Evolutionary conservation across 345 rosid genomes (phyloP), one percentile per base, ranked within the genome.

Genomic region (Euphorbia pulcherrima): DNA sequence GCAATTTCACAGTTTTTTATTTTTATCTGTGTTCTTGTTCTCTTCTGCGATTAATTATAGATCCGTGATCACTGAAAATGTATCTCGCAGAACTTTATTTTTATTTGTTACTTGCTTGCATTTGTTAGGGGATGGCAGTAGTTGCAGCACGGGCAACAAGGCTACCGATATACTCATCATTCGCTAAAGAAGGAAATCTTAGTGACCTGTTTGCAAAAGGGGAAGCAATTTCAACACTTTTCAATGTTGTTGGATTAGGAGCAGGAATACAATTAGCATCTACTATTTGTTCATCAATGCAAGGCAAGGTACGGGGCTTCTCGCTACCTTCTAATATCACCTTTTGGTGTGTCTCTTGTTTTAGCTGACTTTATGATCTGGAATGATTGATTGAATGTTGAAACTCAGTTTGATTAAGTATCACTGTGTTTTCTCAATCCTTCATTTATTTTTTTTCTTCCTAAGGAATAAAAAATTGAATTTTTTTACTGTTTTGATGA

Each of bases 71-170:
- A 35, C 48, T 57, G 44, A 41, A 14, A 16, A 11, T 44, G 29
- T 62, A 28, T 21, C 2, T 41, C 35, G 4, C 41, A 54, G 26
- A 24, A 40, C 62, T 20, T 52, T 24, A 59, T 60, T 35, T 2
- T n/a, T n/a, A 50, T 54, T 51, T 65, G 28, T 55, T 67, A 60
- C 62, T 60, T 53, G 14, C 54, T 30, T 60, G 56, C 60, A 76
- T 71, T 78, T 71, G 60, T 74, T 76, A 91, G 97, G 97, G 97
- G 68, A 94, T 94, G 89, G 99, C 97, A 37, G 88, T 87, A 41
- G 99, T 94, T 73, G 99, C 97, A 7, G 97, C 99, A 62, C 81
- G 99, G 71, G 97, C 99, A 44, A 94, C 97, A 59, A 83, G 99
- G 74, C 83, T 89, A 59, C 97, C 97, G 1, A 87, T 91, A 62